Evolutionary conservation across 805 yeast genomes (phyloP), one percentile per base, ranked within the genome.

Genomic region (Yarrowia divulgata): DNA sequence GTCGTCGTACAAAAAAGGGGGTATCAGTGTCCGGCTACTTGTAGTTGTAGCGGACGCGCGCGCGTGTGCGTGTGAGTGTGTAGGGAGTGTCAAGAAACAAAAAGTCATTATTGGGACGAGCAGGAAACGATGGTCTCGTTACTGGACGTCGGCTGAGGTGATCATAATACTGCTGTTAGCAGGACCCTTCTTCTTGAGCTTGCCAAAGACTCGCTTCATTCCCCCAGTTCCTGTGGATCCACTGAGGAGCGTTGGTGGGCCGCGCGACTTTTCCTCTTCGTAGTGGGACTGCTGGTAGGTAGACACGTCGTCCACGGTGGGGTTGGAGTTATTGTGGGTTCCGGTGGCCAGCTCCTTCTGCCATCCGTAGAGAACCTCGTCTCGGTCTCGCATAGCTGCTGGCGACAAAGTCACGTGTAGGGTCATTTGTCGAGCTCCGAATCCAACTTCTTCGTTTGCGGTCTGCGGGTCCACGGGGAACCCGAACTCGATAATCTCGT

Each of bases 321-420:
- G 68, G 57, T 48, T 63, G 16, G 57, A 48, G 39, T 39, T 37
- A 57, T 63, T 46, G 46, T 39, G 37, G 16, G 40, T 46, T 14
- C 67, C 67, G 1, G 55, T 13, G 12, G 57, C 68, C 13, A 63
- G 68, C 14, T 74, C 75, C 39, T 70, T 62, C 69, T 74, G 76
- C 76, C 76, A 74, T 42, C 76, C 76, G 43, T 74, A 74, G 32
- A 74, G 70, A 42, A 70, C 63, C 45, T 73, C 74, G 49, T 74
- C 76, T 46, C 72, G 74, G 6, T 72, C 75, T 14, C 76, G 71
- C 76, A 74, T 74, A 1, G 73, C 68, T 3, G 72, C 71, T 2
- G 76, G 76, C 16, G 75, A 71, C 18, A 74, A 70, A 16, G 76
- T 74, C 50, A 74, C 68, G 45, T 73, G 74, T 35, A 74, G 71